A percentile compares a stretch with the other conserved stretches of the same genome.
These are phyloP conservation scores for Aspergillus neoniger DNA, from an alignment of 2,329 filamentous ascomycete species.

Conservation along the genomic window DNA sequence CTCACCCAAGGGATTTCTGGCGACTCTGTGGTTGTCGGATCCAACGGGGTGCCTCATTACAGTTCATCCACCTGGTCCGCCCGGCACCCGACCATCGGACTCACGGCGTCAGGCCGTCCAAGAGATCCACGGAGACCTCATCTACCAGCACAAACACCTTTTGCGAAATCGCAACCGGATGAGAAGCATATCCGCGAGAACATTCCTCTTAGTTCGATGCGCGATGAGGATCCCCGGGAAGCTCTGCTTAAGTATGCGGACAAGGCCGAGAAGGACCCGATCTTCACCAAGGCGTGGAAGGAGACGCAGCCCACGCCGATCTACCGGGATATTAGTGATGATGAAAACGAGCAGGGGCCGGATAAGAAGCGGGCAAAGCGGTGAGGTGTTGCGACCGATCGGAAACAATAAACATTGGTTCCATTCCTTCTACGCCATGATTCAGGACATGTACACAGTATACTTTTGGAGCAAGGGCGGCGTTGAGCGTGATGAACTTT, in stretches of 20 bases:
- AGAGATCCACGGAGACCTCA: constrained; percentile 83
- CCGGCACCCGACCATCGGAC: constrained; percentile 68
- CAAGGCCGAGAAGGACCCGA: constrained; percentile 84
- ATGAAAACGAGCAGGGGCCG: constrained; percentile 69
- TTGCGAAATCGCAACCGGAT: constrained; percentile 86
- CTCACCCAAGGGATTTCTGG: constrained; percentile 77
- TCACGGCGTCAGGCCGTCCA: constrained; percentile 75
- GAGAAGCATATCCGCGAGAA: constrained; percentile 84
- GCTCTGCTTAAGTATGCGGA: constrained; percentile 94
- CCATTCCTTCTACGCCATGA: not conserved
- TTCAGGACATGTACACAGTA: not conserved
- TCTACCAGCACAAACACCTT: constrained; percentile 80
- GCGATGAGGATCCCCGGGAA: constrained; percentile 93
- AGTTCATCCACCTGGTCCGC: constrained; percentile 64
- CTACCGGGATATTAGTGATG: constrained; percentile 86
- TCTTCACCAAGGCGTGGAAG: constrained; percentile 94
- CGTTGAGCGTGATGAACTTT: not conserved
- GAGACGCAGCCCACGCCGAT: constrained; percentile 89
- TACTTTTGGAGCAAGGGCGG: not conserved
- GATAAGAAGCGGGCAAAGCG: constrained; percentile 60
- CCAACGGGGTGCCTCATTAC: constrained; percentile 71
- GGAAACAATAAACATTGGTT: not conserved
- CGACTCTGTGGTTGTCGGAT: constrained; percentile 75
- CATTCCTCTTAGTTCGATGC: constrained; percentile 87
- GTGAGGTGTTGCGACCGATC: constrained; percentile 14